These are phyloP conservation scores for Mercurialis annua DNA, from an alignment of 345 rosid genomes.

Conservation along the genomic window DNA sequence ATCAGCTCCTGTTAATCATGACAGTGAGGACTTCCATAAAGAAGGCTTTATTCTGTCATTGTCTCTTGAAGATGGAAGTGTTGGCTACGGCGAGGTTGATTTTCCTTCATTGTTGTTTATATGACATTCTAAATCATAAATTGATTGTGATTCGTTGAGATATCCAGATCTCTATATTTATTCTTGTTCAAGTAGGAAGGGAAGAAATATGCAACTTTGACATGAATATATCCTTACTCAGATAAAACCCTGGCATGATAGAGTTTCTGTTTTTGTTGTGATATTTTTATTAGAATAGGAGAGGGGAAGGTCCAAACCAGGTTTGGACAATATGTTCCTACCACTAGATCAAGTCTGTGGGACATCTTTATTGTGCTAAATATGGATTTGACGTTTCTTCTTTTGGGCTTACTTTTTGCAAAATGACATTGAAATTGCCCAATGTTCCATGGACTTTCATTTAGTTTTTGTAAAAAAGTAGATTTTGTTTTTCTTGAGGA, in stretches of 20 bases:
- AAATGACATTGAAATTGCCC: neutral
- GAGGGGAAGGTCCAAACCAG: too few relatives aligned
- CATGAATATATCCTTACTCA: neutral
- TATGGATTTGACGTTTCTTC: neutral
- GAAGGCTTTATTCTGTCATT: constrained; percentile 79
- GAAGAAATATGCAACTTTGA: neutral
- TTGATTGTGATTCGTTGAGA: neutral
- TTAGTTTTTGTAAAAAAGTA: neutral
- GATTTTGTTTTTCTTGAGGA: neutral
- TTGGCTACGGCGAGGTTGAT: constrained; percentile 89
- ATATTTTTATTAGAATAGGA: too few relatives aligned
- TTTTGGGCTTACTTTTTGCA: neutral
- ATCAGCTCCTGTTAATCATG: constrained; percentile 35
- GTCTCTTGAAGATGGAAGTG: constrained; percentile 76
- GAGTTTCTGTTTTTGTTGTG: neutral
- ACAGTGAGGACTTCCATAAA: constrained; percentile 38
- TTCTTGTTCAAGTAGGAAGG: neutral
- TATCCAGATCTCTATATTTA: neutral
- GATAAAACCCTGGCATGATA: neutral
- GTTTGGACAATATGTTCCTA: too few relatives aligned
- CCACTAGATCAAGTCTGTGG: too few relatives aligned
- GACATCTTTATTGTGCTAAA: too few relatives aligned
- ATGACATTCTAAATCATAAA: neutral
- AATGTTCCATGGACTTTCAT: neutral
- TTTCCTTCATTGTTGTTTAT: constrained; percentile 5